Evolutionary conservation across 176 grass and related monocot genomes (phyloP).

Genomic region (Tillandsia fasciculata): DNA sequence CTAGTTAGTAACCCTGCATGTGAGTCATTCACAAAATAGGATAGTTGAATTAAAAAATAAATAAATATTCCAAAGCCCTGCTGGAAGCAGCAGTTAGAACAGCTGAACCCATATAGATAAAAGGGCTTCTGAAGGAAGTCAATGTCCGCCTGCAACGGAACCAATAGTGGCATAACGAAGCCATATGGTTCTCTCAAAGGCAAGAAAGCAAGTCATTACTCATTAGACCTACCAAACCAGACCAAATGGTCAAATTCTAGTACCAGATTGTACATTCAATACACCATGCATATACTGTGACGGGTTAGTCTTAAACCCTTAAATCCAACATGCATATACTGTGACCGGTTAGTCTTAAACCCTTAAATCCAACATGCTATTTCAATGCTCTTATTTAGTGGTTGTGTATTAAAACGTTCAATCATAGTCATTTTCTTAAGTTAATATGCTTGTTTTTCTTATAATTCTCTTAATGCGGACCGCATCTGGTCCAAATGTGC

Average conservation of each 20-base stretch:
- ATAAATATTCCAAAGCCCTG: conserved; percentile 7
- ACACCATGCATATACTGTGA: no score
- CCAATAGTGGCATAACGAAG: conserved; percentile 21
- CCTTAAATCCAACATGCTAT: no score
- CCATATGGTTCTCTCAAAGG: conserved; percentile 27
- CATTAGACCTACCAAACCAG: not conserved
- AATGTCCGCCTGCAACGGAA: conserved; percentile 35
- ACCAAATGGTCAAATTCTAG: not conserved
- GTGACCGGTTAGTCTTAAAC: no score
- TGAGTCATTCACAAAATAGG: not conserved
- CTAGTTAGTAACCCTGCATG: not conserved
- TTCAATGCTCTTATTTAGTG: no score
- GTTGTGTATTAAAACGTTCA: no score
- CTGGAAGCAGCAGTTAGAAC: not conserved
- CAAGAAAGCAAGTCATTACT: not conserved
- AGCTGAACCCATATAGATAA: not conserved
- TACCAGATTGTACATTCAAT: not conserved
- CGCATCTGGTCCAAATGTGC: no score
- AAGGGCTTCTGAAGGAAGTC: conserved; percentile 1
- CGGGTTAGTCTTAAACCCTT: no score
- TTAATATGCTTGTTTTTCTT: no score
- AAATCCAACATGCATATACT: no score
- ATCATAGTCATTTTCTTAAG: no score
- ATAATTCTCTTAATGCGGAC: no score
- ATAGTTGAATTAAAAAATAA: not conserved